phyloP scores from a whole-genome alignment of 2,329 filamentous ascomycete species.

The Diaporthe sp. region DNA sequence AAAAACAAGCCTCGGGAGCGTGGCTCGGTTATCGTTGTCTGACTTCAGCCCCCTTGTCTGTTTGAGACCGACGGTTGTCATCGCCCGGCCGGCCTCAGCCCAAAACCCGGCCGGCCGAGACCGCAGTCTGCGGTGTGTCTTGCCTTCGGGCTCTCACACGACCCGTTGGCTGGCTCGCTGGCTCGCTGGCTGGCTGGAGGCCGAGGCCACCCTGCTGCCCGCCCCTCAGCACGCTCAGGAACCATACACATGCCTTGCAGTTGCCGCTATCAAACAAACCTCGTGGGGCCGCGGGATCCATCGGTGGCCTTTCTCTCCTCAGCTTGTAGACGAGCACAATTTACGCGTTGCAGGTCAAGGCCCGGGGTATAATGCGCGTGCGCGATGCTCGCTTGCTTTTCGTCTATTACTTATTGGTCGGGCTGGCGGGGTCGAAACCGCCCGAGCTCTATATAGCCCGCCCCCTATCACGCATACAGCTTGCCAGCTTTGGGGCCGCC shows the following conservation, averaged over 20 bases:
- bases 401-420: not conserved
- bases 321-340: not conserved
- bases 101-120: conserved; percentile 22
- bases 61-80: conserved; percentile 1
- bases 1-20: not conserved
- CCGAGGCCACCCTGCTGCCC: not conserved
- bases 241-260: not conserved
- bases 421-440: not conserved
- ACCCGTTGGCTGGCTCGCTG: not conserved
- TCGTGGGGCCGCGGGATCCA: not conserved
- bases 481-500: not conserved
- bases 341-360: not conserved
- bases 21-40: not conserved
- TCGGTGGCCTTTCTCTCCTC: not conserved
- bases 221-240: not conserved
- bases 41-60: not conserved
- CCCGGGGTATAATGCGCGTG: not conserved
- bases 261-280: not conserved
- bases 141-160: not conserved
- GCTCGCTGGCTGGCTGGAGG: not conserved
- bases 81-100: conserved; percentile 17
- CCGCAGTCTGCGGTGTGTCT: not conserved
- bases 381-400: not conserved
- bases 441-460: not conserved
- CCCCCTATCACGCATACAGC: conserved; percentile 6